phyloP scores from a whole-genome alignment of 805 yeast genomes.

The Pichia thaimueangensis region DNA sequence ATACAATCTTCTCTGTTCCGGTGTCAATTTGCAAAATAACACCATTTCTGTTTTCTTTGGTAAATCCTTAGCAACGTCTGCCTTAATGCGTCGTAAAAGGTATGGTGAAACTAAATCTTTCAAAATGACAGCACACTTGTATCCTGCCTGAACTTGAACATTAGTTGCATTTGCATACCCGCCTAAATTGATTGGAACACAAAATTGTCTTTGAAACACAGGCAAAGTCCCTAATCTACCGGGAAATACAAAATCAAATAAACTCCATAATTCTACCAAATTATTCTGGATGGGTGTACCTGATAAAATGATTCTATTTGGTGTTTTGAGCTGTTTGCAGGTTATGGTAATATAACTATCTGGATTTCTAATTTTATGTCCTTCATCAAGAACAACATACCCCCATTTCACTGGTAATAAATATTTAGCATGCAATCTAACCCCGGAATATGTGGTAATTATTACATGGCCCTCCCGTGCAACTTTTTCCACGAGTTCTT shows the following conservation, averaged over 20 bases:
- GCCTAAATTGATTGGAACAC: constrained; percentile 90
- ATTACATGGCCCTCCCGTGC: constrained; percentile 70
- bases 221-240: constrained; percentile 94
- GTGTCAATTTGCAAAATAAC: constrained; percentile 79
- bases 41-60: constrained; percentile 95
- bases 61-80: constrained; percentile 90
- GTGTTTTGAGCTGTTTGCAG: constrained; percentile 78
- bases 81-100: constrained; percentile 75
- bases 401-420: constrained; percentile 78
- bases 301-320: constrained; percentile 80
- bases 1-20: constrained; percentile 67
- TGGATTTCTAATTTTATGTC: constrained; percentile 94
- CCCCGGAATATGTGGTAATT: constrained; percentile 78
- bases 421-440: constrained; percentile 43
- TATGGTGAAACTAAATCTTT: constrained; percentile 89
- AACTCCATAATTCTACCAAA: constrained; percentile 84
- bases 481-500: constrained; percentile 50
- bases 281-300: constrained; percentile 98
- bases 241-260: constrained; percentile 92
- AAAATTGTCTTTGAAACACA: constrained; percentile 86
- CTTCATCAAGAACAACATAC: constrained; percentile 88
- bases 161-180: constrained; percentile 97
- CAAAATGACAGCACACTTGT: constrained; percentile 88
- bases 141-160: constrained; percentile 92
- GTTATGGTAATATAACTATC: constrained; percentile 80